Evolutionary conservation across 2,329 filamentous ascomycete genomes (phyloP).

Genomic region (Microcyclospora tardicrescens): DNA sequence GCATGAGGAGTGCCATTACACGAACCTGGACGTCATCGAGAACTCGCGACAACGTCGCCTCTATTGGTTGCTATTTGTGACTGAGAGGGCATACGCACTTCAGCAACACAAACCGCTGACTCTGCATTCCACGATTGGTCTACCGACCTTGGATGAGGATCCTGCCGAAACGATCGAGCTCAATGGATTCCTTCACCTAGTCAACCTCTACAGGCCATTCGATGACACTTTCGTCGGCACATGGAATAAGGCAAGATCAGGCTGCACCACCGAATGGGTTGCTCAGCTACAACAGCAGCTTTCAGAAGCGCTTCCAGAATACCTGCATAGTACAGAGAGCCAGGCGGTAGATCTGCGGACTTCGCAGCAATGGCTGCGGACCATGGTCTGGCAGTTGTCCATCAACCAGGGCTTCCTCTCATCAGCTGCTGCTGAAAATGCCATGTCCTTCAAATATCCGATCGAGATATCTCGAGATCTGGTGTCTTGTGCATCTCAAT

Average conservation of each 20-base stretch:
- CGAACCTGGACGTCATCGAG: constrained; percentile 34
- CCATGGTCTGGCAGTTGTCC: constrained; percentile 60
- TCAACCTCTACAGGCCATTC: constrained; percentile 49
- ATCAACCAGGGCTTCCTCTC: constrained; percentile 53
- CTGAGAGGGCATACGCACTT: constrained; percentile 51
- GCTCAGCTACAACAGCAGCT: constrained; percentile 38
- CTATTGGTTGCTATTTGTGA: constrained; percentile 52
- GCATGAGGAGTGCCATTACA: constrained; percentile 46
- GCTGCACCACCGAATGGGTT: constrained; percentile 35
- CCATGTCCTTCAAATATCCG: constrained; percentile 50
- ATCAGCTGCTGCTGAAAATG: constrained; percentile 40
- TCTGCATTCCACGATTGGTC: constrained; percentile 45
- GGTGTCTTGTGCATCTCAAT: constrained; percentile 51
- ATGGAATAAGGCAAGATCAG: constrained; percentile 46
- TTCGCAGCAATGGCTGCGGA: constrained; percentile 57
- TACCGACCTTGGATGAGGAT: constrained; percentile 38
- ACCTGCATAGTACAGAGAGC: constrained; percentile 48
- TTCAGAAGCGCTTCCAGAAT: constrained; percentile 40
- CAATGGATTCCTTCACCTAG: constrained; percentile 47
- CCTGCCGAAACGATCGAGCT: constrained; percentile 43
- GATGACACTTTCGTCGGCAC: constrained; percentile 51
- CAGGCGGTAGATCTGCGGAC: constrained; percentile 57
- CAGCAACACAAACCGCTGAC: constrained; percentile 51
- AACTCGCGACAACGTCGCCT: constrained; percentile 41
- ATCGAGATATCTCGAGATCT: constrained; percentile 50